These are phyloP conservation scores for Fusarium algeriense DNA, from an alignment of 2,329 filamentous ascomycete species.

Conservation along the genomic window DNA sequence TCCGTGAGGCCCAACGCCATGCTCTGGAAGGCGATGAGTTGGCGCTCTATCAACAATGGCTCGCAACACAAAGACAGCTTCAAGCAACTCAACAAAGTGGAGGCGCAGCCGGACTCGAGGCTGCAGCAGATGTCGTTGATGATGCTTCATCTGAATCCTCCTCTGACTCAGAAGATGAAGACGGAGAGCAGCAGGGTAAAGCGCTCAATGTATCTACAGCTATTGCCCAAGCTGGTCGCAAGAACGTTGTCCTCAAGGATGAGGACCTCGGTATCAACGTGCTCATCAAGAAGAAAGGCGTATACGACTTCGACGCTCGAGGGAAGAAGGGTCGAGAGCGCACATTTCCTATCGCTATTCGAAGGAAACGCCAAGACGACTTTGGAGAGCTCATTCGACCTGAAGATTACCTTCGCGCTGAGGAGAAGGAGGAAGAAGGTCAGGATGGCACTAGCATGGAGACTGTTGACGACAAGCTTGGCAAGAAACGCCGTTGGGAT, in stretches of 20 bases:
- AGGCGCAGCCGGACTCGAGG: slow-evolving; percentile 75
- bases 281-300: slow-evolving; percentile 85
- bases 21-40: slow-evolving; percentile 82
- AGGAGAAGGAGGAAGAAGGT: slow-evolving; percentile 85
- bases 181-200: slow-evolving; percentile 90
- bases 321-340: slow-evolving; percentile 93
- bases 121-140: slow-evolving; percentile 79
- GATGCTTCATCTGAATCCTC: slow-evolving; percentile 89
- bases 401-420: slow-evolving; percentile 92
- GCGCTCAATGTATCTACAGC: slow-evolving; percentile 90
- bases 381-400: slow-evolving; percentile 95
- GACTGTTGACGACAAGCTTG: slow-evolving; percentile 73
- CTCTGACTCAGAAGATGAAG: slow-evolving; percentile 87
- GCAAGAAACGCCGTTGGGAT: slow-evolving; percentile 96
- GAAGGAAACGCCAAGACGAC: slow-evolving; percentile 84
- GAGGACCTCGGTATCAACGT: slow-evolving; percentile 94
- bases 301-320: slow-evolving; percentile 93
- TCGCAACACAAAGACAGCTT: slow-evolving; percentile 87
- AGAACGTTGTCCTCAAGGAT: slow-evolving; percentile 87
- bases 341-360: slow-evolving; percentile 88
- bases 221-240: slow-evolving; percentile 83
- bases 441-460: slow-evolving; percentile 60
- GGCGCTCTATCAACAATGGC: slow-evolving; percentile 88
- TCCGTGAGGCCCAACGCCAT: slow-evolving; percentile 71
- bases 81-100: slow-evolving; percentile 82